Evolutionary conservation across 768 basidiomycete genomes (phyloP), one percentile per base, ranked within the genome.

Genomic region (Mycena alexandri): DNA sequence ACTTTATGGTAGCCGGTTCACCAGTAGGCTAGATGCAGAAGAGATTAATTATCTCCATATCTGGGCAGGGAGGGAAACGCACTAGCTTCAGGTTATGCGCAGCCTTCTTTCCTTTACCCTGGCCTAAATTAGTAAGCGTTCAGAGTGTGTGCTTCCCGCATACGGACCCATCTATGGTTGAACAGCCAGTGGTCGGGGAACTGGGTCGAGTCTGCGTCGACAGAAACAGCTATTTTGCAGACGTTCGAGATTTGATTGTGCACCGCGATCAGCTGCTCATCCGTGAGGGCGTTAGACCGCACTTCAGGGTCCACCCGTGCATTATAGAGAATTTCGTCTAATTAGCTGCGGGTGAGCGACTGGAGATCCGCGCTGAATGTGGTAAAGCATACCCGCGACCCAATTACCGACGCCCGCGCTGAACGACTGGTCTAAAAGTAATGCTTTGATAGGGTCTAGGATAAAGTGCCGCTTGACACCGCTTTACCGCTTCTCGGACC

Each of bases 361-460:
- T 25, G 41, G 25, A 46, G 58, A 50, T 68, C 47, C 44, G 63
- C 61, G 55, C 51, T 53, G 22, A 64, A 63, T 43, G 58, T 60
- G 53, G 67, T 17, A 51, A 61, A 66, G 46, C 73, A 47, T 70
- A 88, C 91, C 91, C 72, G 93, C 92, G 21, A 94, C 87, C 90
- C 92, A 94, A 75, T 94, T 94, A 5, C 93, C 91, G 12, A 94
- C 86, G 1, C 93, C 93, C 13, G 92, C 92, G 68, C 87, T 91
- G 79, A 94, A 93, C 0, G 89, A 87, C 75, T 94, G 92, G 75
- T 94, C 89, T 46, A 93, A 83, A 16, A 94, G 81, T n/a, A 94
- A 81, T 1, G 90, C 88, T 73, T 93, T 94, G 62, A 92, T 84
- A 5, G 92, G 88, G n/a, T n/a, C n/a, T n/a, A n/a, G n/a, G n/a